Conservation (phyloP, 2,329 filamentous ascomycete genomes). For the Botryosphaeria dothidea region DNA sequence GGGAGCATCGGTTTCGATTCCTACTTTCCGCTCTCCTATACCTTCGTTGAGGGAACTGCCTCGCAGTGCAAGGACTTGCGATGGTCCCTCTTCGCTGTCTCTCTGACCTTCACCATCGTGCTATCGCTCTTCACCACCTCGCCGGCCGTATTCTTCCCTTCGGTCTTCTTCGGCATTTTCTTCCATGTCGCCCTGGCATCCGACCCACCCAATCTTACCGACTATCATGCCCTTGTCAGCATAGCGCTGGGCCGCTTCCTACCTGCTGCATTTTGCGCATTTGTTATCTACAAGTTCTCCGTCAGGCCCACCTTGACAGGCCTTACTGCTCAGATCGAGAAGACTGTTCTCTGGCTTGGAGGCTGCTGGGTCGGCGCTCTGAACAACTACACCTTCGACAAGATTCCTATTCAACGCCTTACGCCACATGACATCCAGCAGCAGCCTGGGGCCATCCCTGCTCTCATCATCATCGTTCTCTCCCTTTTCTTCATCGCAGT, state of each 20-base stretch:
- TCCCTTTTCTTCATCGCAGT: slow-evolving; percentile 67
- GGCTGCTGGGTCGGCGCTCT: slow-evolving; percentile 87
- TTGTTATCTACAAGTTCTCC: slow-evolving; percentile 84
- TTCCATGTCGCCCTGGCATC: slow-evolving; percentile 88
- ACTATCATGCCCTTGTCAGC: slow-evolving; percentile 72
- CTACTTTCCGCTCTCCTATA: slow-evolving; percentile 85
- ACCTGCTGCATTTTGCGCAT: slow-evolving; percentile 83
- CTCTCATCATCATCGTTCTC: slow-evolving; percentile 75
- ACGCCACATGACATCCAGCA: slow-evolving; percentile 84
- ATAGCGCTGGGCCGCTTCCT: slow-evolving; percentile 78
- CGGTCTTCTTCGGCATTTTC: slow-evolving; percentile 78
- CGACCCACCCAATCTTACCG: slow-evolving; percentile 72
- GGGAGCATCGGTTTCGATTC: slow-evolving; percentile 77
- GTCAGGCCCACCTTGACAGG: slow-evolving; percentile 69
- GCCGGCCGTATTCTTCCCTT: slow-evolving; percentile 80
- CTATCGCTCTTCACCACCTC: slow-evolving; percentile 81
- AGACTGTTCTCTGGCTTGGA: slow-evolving; percentile 86
- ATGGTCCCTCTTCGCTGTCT: slow-evolving; percentile 82
- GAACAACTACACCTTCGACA: slow-evolving; percentile 93
- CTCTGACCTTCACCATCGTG: slow-evolving; percentile 73
- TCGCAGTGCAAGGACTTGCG: slow-evolving; percentile 75
- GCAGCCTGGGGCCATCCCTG: slow-evolving; percentile 85
- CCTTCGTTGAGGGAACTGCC: slow-evolving; percentile 66
- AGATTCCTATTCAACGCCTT: slow-evolving; percentile 91
- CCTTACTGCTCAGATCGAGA: slow-evolving; percentile 82